These are phyloP conservation scores for Gynandropsis gynandra DNA, from an alignment of 345 rosid species.

Conservation along the genomic window DNA sequence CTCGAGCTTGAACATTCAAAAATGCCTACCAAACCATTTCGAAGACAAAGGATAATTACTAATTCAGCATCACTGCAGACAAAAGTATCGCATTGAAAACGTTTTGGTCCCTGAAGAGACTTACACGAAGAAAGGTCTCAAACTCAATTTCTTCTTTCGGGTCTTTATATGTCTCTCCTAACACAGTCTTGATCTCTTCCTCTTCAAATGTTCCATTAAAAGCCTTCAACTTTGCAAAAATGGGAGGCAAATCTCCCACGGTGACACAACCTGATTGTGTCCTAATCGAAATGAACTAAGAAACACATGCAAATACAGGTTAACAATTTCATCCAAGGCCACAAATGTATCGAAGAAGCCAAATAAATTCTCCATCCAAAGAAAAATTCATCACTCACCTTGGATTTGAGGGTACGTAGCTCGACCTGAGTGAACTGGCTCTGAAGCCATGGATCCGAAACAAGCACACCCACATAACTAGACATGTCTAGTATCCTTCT, in stretches of 20 bases:
- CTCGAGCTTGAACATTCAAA: constrained; percentile 49
- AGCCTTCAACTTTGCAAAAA: constrained; percentile 49
- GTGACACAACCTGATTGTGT: constrained; percentile 39
- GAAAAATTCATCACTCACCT: constrained; percentile 29
- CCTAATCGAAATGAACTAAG: constrained; percentile 48
- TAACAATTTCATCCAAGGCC: neutral
- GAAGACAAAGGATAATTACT: too few relatives aligned
- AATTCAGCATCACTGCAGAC: neutral
- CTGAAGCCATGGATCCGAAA: constrained; percentile 88
- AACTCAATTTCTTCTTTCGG: constrained; percentile 53
- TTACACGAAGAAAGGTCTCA: constrained; percentile 65
- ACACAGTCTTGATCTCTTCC: constrained; percentile 43
- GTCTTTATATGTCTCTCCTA: constrained; percentile 35
- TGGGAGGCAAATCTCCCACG: constrained; percentile 47
- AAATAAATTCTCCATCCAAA: neutral
- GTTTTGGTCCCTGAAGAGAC: constrained; percentile 23
- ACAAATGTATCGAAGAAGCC: neutral
- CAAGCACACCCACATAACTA: constrained; percentile 62
- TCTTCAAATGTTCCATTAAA: constrained; percentile 41
- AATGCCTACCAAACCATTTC: constrained; percentile 37
- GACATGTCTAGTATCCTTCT: constrained; percentile 36
- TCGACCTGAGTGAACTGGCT: constrained; percentile 88
- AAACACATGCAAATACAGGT: neutral
- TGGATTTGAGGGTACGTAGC: constrained; percentile 75
- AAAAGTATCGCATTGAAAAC: too few relatives aligned